Conservation (phyloP, 805 yeast species). For the Jamesozyma piceae region DNA sequence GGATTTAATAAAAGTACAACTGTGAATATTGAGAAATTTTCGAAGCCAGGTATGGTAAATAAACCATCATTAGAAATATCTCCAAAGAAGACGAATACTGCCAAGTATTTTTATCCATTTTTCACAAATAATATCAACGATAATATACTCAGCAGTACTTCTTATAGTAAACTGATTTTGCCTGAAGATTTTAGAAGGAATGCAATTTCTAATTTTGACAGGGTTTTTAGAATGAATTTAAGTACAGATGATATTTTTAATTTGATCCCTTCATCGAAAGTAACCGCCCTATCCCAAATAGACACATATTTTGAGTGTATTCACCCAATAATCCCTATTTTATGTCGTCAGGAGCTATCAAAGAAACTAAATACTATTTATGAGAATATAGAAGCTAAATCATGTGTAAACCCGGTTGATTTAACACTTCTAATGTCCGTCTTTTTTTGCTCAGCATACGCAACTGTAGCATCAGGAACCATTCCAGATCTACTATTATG, state of each 20-base stretch:
- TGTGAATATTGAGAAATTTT: too few relatives aligned
- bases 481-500: conserved; percentile 16
- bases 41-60: too few relatives aligned
- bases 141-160: conserved; percentile 10
- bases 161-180: conserved; percentile 4
- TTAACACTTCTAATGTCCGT: conserved; percentile 15
- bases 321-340: conserved; percentile 24
- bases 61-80: not conserved
- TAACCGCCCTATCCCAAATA: conserved; percentile 10
- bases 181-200: conserved; percentile 13
- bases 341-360: conserved; percentile 8
- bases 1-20: conserved; percentile 13
- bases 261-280: conserved; percentile 13
- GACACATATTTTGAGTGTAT: conserved; percentile 18
- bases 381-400: conserved; percentile 1
- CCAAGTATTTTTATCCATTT: conserved; percentile 21
- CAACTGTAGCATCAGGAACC: conserved; percentile 20
- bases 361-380: conserved; percentile 6
- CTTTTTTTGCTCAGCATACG: conserved; percentile 19
- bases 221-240: conserved; percentile 4
- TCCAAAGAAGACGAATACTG: conserved; percentile 12
- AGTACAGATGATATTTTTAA: conserved; percentile 12
- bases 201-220: conserved; percentile 16
- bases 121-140: conserved; percentile 18
- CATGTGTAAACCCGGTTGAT: conserved; percentile 6